A percentile compares a stretch with the other conserved stretches of the same genome.
These are phyloP conservation scores for Saturnispora mendoncae DNA, from an alignment of 805 yeast species.

Conservation along the genomic window DNA sequence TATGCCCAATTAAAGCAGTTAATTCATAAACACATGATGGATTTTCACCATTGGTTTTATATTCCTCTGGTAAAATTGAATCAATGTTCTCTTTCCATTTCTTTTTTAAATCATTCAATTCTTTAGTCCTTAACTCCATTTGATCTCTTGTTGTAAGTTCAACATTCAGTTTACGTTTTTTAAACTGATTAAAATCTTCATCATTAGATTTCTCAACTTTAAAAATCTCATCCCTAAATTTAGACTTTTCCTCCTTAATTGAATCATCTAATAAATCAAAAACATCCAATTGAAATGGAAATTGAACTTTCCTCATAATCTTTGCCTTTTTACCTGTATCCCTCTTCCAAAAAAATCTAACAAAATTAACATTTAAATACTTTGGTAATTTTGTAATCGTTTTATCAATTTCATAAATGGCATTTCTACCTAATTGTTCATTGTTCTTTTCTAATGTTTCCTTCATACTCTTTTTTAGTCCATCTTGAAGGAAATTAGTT, in stretches of 20 bases:
- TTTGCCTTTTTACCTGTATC: conserved; percentile 87
- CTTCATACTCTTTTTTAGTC: conserved; percentile 61
- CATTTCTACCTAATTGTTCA: conserved; percentile 57
- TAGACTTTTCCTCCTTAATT: conserved; percentile 55
- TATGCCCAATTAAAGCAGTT: conserved; percentile 79
- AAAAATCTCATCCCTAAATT: conserved; percentile 69
- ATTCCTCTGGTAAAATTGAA: conserved; percentile 33
- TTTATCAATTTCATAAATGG: conserved; percentile 54
- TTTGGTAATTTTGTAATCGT: conserved; percentile 76
- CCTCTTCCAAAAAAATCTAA: conserved; percentile 93
- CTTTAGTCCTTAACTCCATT: conserved; percentile 45
- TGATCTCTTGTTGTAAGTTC: conserved; percentile 44
- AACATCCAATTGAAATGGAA: conserved; percentile 88
- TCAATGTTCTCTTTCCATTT: conserved; percentile 43
- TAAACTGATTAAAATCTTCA: conserved; percentile 64
- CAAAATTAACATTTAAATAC: conserved; percentile 82
- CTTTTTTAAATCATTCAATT: conserved; percentile 36
- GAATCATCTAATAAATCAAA: conserved; percentile 80
- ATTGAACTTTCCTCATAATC: conserved; percentile 86
- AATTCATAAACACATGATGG: conserved; percentile 84
- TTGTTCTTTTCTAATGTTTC: conserved; percentile 75
- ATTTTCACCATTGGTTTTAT: conserved; percentile 53
- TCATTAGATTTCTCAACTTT: conserved; percentile 64
- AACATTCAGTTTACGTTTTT: conserved; percentile 42
- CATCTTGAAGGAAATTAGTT: conserved; percentile 85